Conservation (phyloP, 768 basidiomycete genomes). For the Lentinula detonsa region DNA sequence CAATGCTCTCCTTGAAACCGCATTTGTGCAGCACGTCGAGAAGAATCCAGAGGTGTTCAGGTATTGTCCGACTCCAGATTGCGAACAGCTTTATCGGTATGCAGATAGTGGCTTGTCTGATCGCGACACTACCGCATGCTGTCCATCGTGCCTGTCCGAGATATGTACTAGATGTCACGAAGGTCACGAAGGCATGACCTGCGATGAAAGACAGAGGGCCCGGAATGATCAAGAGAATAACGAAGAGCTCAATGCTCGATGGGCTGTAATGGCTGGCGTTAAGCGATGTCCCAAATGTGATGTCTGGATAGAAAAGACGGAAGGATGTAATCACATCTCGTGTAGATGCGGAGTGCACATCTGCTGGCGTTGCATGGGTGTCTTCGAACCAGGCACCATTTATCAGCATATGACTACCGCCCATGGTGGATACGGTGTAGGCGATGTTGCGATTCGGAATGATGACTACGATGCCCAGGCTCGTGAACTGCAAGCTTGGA, state of each 20-base stretch:
- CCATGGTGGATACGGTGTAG: slow-evolving; percentile 25
- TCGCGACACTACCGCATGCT: slow-evolving; percentile 26
- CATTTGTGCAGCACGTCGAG: slow-evolving; percentile 50
- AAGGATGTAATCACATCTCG: slow-evolving; percentile 50
- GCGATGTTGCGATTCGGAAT: not conserved
- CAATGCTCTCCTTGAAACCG: slow-evolving; percentile 44
- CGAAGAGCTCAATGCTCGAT: slow-evolving; percentile 33
- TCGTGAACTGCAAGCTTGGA: not conserved
- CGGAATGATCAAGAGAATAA: slow-evolving; percentile 30
- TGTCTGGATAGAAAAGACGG: slow-evolving; percentile 40
- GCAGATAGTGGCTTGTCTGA: slow-evolving; percentile 3
- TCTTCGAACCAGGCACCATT: slow-evolving; percentile 23
- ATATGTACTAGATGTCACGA: slow-evolving; percentile 46
- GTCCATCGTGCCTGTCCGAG: slow-evolving; percentile 45
- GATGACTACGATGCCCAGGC: slow-evolving; percentile 1
- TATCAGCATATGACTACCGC: slow-evolving; percentile 28
- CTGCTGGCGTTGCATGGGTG: slow-evolving; percentile 47
- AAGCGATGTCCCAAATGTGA: slow-evolving; percentile 43
- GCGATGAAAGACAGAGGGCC: slow-evolving; percentile 27
- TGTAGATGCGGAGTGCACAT: slow-evolving; percentile 48
- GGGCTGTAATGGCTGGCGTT: slow-evolving; percentile 30
- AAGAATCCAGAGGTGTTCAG: slow-evolving; percentile 49
- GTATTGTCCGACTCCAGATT: slow-evolving; percentile 71
- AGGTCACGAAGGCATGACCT: slow-evolving; percentile 49
- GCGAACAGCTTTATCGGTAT: slow-evolving; percentile 55